These are phyloP conservation scores for Neckera pumila DNA, from an alignment of 225 moss, liverwort and hornwort species.

Conservation along the genomic window DNA sequence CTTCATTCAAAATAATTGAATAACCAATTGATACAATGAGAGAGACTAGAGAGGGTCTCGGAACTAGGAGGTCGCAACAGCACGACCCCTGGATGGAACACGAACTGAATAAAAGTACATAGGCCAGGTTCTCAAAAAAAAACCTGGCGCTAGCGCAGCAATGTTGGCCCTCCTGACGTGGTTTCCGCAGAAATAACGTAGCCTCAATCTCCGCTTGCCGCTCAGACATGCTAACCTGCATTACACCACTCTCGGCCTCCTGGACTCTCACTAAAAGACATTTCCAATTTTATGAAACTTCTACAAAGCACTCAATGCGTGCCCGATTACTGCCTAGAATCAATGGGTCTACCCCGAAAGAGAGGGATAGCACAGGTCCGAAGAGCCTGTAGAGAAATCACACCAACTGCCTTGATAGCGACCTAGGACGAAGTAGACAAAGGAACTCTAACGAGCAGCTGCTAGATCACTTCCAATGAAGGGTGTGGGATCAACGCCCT, in stretches of 20 bases:
- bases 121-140: not conserved
- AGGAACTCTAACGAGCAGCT: not conserved
- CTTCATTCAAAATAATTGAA: slow-evolving; percentile 6
- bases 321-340: slow-evolving; percentile 4
- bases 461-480: slow-evolving; percentile 17
- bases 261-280: not conserved
- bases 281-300: not conserved
- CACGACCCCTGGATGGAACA: not conserved
- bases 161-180: not conserved
- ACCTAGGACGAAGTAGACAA: not conserved
- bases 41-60: not conserved
- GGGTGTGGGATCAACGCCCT: not conserved
- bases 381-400: not conserved
- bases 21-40: not conserved
- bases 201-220: not conserved
- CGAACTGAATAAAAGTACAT: not conserved
- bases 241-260: not conserved
- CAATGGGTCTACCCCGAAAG: not conserved
- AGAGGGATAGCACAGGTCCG: not conserved
- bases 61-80: not conserved
- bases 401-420: slow-evolving; percentile 13
- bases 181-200: not conserved
- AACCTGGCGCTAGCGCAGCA: not conserved
- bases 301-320: slow-evolving; percentile 23
- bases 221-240: not conserved